These are phyloP conservation scores for Penicillium malachiteum DNA, from an alignment of 495 filamentous ascomycete genomes.

Conservation along the genomic window DNA sequence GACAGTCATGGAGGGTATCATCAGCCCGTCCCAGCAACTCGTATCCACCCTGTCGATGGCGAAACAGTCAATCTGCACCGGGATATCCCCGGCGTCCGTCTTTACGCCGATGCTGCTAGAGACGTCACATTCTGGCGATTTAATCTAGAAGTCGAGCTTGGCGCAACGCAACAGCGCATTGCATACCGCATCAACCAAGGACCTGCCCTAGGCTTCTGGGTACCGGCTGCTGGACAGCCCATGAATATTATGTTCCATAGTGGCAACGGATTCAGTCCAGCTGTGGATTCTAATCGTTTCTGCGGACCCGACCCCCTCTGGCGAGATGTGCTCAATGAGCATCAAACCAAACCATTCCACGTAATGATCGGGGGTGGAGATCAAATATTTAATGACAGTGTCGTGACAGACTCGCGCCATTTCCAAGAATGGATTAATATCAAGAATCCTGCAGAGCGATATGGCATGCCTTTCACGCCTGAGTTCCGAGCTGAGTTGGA, in stretches of 20 bases:
- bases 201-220: slow-evolving; percentile 90
- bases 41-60: slow-evolving; percentile 56
- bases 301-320: slow-evolving; percentile 94
- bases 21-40: slow-evolving; percentile 42
- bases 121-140: slow-evolving; percentile 97
- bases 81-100: slow-evolving; percentile 74
- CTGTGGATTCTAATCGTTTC: slow-evolving; percentile 72
- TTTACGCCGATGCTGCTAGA: slow-evolving; percentile 80
- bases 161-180: slow-evolving; percentile 71
- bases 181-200: slow-evolving; percentile 95
- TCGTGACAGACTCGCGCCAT: slow-evolving; percentile 66
- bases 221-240: slow-evolving; percentile 76
- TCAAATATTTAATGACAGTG: slow-evolving; percentile 91
- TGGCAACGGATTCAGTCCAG: slow-evolving; percentile 91
- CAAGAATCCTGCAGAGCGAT: slow-evolving; percentile 77
- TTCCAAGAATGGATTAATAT: slow-evolving; percentile 83
- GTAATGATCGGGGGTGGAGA: slow-evolving; percentile 98
- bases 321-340: slow-evolving; percentile 91
- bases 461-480: slow-evolving; percentile 64
- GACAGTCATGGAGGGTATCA: slow-evolving; percentile 36
- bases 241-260: slow-evolving; percentile 99
- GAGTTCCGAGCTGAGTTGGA: slow-evolving; percentile 87
- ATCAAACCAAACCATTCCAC: slow-evolving; percentile 92
- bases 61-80: slow-evolving; percentile 73
- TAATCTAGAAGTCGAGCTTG: slow-evolving; percentile 86